Evolutionary conservation across 805 yeast species (phyloP).

Genomic region (Lipomyces anomalus): DNA sequence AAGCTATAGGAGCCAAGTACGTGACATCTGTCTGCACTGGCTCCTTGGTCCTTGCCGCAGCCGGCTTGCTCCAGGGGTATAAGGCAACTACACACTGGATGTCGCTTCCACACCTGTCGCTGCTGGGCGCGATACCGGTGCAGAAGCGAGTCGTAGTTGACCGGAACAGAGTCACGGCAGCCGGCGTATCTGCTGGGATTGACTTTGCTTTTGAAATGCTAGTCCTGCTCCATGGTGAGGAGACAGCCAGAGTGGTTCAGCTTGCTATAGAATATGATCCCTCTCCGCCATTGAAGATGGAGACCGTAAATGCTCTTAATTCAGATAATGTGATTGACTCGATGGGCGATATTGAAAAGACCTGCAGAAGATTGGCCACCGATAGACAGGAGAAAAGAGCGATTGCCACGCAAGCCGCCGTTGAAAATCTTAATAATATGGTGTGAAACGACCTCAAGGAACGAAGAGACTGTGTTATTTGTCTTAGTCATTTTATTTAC

Average conservation of each 20-base stretch:
- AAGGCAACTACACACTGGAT: constrained; percentile 5
- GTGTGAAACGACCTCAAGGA: no score
- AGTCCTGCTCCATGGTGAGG: constrained; percentile 3
- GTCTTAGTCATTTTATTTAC: no score
- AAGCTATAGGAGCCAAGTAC: constrained; percentile 1
- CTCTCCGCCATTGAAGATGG: constrained; percentile 4
- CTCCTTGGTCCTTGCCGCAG: constrained; percentile 5
- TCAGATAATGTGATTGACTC: no score
- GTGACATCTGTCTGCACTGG: constrained; percentile 8
- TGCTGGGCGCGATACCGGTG: constrained; percentile 7
- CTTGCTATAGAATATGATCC: constrained; percentile 4
- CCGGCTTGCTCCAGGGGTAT: constrained; percentile 5
- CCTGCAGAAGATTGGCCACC: no score
- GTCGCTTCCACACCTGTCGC: constrained; percentile 4
- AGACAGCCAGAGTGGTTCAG: constrained; percentile 2
- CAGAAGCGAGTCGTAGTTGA: constrained; percentile 4
- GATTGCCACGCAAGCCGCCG: no score
- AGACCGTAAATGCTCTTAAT: no score
- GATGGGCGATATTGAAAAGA: no score
- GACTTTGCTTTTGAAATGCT: constrained; percentile 5
- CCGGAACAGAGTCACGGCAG: constrained; percentile 5
- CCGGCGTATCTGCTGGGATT: constrained; percentile 5
- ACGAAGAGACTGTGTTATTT: no score
- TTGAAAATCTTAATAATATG: no score
- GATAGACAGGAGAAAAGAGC: no score